Evolutionary conservation across 225 moss, liverwort and hornwort genomes (phyloP), one percentile per base, ranked within the genome.

Genomic region (Sphagnum tenellum): DNA sequence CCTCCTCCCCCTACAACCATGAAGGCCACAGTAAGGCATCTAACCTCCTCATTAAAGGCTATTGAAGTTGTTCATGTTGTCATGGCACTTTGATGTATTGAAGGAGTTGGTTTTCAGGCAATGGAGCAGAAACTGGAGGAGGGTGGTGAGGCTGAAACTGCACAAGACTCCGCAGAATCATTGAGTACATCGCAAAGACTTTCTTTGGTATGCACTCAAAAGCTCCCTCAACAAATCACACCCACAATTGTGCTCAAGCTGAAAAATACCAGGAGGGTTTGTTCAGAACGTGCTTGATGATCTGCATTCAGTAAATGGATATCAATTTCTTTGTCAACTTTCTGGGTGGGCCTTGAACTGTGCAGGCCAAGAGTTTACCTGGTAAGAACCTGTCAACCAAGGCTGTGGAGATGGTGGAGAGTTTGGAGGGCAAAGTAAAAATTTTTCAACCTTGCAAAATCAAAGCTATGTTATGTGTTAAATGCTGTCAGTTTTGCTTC

Each of bases 391-490:
- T 90, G 72, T 83, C 90, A 63, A 67, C 50, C 5, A 82, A 71
- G 70, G 83, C 89, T 67, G 73, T 75, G 55, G 90, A 81, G 60
- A 60, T 98, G 71, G 83, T 90, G 71, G 93, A 98, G 77, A 71
- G 80, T 62, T 75, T 90, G 69, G 96, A 93, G 76, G 96, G 89
- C 64, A 98, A 96, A 92, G 96, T 96, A 76, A 48, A 12, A 44
- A 10, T 12, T 49, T 14, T 62, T 1, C 48, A 55, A 29, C 29
- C 29, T 29, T 29, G 29, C 29, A 29, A 29, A 29, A 29, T 29
- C 29, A 29, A 29, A 29, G 29, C 29, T 29, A 29, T 29, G 29
- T 29, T 29, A 29, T 29, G 29, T 29, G 29, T 29, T 29, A 29
- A 29, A 29, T 29, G 29, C 29, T 29, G 29, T 29, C 29, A 29